These are phyloP conservation scores for Phragmites australis DNA, from an alignment of 176 grass and related monocot species.

Conservation along the genomic window DNA sequence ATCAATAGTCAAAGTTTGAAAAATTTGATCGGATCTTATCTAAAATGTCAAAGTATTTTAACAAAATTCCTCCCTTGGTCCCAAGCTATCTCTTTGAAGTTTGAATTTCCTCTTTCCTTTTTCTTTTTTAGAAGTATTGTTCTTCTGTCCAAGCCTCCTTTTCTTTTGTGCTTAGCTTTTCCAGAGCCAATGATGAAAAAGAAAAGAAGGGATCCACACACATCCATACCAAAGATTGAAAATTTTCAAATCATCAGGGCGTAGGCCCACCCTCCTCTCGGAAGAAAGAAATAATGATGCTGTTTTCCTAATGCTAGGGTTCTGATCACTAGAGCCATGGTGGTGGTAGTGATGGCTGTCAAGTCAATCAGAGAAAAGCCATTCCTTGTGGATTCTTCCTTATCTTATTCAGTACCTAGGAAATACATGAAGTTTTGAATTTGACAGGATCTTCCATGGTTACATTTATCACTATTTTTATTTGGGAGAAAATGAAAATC, in stretches of 20 bases:
- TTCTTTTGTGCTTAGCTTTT: conserved; percentile 20
- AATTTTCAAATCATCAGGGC: background rate
- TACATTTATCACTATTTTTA: too few relatives aligned
- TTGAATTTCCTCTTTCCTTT: background rate
- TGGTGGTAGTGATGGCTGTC: conserved; percentile 50
- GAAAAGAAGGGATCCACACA: background rate
- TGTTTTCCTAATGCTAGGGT: conserved; percentile 39
- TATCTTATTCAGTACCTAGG: too few relatives aligned
- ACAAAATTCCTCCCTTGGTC: conserved; percentile 6
- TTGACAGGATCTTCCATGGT: too few relatives aligned
- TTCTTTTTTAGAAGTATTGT: background rate
- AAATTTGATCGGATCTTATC: too few relatives aligned
- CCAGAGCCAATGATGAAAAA: background rate
- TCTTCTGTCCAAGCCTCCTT: conserved; percentile 1
- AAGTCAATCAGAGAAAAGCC: conserved; percentile 44
- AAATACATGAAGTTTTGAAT: too few relatives aligned
- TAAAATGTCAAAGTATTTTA: too few relatives aligned
- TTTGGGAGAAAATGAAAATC: too few relatives aligned
- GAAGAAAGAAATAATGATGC: conserved; percentile 35
- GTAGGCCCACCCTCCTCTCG: conserved; percentile 21
- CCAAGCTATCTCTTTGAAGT: conserved; percentile 47
- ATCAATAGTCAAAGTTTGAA: too few relatives aligned
- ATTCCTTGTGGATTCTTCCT: conserved; percentile 38
- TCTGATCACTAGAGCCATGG: conserved; percentile 36
- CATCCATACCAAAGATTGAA: background rate